phyloP scores from a whole-genome alignment of 1,139 yeast species.

The Sugiyamaella neomexicana region DNA sequence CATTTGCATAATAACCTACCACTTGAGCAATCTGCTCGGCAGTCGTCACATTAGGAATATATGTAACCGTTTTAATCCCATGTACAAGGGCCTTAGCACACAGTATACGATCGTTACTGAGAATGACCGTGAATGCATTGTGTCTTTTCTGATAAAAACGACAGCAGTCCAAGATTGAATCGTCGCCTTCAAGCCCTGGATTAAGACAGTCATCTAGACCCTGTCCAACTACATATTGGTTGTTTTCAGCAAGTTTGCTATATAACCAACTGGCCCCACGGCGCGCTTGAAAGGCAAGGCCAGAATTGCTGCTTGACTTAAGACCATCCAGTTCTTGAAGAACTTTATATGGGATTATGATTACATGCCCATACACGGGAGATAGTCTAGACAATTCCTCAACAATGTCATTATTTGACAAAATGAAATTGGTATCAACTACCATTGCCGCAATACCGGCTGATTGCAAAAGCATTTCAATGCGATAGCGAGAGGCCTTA shows the following conservation, averaged over 20 bases:
- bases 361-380: constrained; percentile 6
- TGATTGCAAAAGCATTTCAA: no score
- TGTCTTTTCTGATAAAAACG: constrained; percentile 53
- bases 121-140: constrained; percentile 52
- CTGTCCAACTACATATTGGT: constrained; percentile 64
- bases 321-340: constrained; percentile 78
- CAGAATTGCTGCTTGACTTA: constrained; percentile 41
- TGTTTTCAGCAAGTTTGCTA: constrained; percentile 53
- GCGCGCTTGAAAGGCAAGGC: constrained; percentile 49
- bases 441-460: constrained; percentile 5
- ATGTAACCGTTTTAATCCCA: constrained; percentile 67
- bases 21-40: constrained; percentile 58
- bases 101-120: constrained; percentile 82
- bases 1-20: constrained; percentile 23
- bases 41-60: constrained; percentile 53
- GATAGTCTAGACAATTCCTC: neutral
- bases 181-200: constrained; percentile 57
- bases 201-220: constrained; percentile 54
- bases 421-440: constrained; percentile 10
- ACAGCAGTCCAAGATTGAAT: constrained; percentile 84
- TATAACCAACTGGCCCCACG: constrained; percentile 81
- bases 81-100: constrained; percentile 75
- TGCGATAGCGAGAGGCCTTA: no score
- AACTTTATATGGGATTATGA: constrained; percentile 70
- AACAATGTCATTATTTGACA: constrained; percentile 11